Evolutionary conservation across 805 yeast species (phyloP), one percentile per base, ranked within the genome.

Genomic region (Candida koratica): DNA sequence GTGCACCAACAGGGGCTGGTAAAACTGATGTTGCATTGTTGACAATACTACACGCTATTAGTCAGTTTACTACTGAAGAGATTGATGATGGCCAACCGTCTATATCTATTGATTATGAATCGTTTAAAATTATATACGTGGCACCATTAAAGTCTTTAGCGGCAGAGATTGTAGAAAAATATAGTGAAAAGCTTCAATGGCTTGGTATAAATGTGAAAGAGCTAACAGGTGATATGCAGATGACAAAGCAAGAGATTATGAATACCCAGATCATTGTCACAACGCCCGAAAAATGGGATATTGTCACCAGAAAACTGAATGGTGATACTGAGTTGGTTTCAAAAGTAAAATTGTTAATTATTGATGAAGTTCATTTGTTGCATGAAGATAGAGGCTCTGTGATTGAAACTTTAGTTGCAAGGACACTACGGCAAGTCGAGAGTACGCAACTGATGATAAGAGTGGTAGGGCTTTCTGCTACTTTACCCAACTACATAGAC

Each of bases 1-100:
- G 97, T 76, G 96, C 97, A 0, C 97, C 97, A 1, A 89, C 97
- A 0, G 97, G 97, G 71, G 96, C 97, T 5, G 97, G 97, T 74
- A 89, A 89, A 55, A 89, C 97, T 0, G 96, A 89, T 58, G 90
- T 89, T 17, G 97, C 97, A 0, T 60, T 89, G 40, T 63, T 89
- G 25, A 69, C 96, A 0, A 79, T 89, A 43, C 63, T 89, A 35
- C 90, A 84, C 50, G 76, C 93, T 0, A 80, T 90, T 10, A 75
- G 79, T 23, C 94, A 85, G 52, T 81, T 73, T 54, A 71, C 79
- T 0, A 71, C 76, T 0, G 77, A 76, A 37, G 61, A 71, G 1
- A 64, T 71, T 1, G 78, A 70, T 15, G 56, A 51, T 6, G 69
- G 70, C 1, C 64, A 69, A 6, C 67, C 72, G 11, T 67, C 72